Base-by-base conservation (phyloP, 805 yeast genomes). In the Torulaspora delbrueckii region DNA sequence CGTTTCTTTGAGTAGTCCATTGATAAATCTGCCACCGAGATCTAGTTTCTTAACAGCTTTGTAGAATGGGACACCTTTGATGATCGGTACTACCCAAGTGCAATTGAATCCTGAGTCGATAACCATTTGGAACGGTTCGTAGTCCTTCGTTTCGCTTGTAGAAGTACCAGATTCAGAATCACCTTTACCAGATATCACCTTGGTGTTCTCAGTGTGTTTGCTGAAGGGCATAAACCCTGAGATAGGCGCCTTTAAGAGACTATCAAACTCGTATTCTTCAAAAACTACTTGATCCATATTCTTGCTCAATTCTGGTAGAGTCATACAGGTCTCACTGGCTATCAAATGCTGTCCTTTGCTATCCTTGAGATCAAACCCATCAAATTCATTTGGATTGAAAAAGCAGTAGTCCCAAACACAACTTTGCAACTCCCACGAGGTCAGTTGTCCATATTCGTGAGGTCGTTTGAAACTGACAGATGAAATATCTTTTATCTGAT, bases 211-310 rank as follows among this genome's bases (percentile, higher is more conserved):
- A 3, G 50, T 45, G 4, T 28, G 37, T 39, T 68, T 67, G 41
- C 74, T 70, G 81, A 88, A 86, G 2, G 90, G 89, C 2, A 79
- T 74, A 46, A 81, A 72, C 0, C 79, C 73, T 2, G 77, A 80
- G 0, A 79, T 73, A 0, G 85, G 78, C 18, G 86, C 77, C 47
- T 95, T 73, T 52, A 81, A 84, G 48, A 86, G 75, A 26, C 79
- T 76, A 10, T 73, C 73, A 58, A 93, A 85, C 3, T 87, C 95
- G 59, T 83, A 93, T 59, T 93, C 98, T 64, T 93, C 99, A 68
- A 95, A 91, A 0, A 93, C 76, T 0, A 93, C 84, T 66, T 89
- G 96, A 62, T 93, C 98, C 12, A 87, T 84, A 63, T 85, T 85
- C 54, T 81, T 81, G 30, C 95, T 85, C 26, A 91, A 72, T 43